Conservation (phyloP, 495 filamentous ascomycete species). For the Thermochaetoides thermophila region DNA sequence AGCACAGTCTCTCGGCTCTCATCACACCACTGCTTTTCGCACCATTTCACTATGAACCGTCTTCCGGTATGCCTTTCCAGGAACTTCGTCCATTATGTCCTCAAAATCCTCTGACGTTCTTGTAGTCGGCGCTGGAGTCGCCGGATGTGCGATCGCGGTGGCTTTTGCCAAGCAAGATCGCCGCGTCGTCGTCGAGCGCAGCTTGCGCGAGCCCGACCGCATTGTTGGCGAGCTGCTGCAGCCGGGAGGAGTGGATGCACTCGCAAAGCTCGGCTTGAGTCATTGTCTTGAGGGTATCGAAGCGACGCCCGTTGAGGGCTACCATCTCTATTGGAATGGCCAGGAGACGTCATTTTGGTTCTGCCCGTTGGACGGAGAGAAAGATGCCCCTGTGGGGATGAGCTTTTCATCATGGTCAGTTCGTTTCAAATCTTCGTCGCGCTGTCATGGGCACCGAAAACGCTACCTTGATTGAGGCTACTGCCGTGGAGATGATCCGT, state of each 20-base stretch:
- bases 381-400: slow-evolving; percentile 32
- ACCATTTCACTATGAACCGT: no score
- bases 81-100: no score
- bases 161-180: slow-evolving; percentile 57
- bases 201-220: slow-evolving; percentile 69
- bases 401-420: slow-evolving; percentile 50
- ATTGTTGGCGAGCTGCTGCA: slow-evolving; percentile 79
- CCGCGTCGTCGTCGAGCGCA: slow-evolving; percentile 61
- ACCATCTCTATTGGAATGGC: slow-evolving; percentile 59
- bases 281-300: slow-evolving; percentile 71
- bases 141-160: slow-evolving; percentile 57
- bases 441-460: background rate
- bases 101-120: slow-evolving; percentile 52
- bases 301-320: slow-evolving; percentile 54
- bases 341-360: slow-evolving; percentile 53
- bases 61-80: no score
- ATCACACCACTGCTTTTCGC: no score
- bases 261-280: slow-evolving; percentile 51
- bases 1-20: no score
- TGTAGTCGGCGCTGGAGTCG: slow-evolving; percentile 63
- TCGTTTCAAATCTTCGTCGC: slow-evolving; percentile 36
- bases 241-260: slow-evolving; percentile 61
- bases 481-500: slow-evolving; percentile 5
- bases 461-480: slow-evolving; percentile 3
- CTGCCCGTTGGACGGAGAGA: slow-evolving; percentile 6